A percentile compares a stretch with the other conserved stretches of the same genome.
Evolutionary conservation across 192 early-diverging fungal genomes (phyloP).

Genomic region (Coemansia guatemalensis): DNA sequence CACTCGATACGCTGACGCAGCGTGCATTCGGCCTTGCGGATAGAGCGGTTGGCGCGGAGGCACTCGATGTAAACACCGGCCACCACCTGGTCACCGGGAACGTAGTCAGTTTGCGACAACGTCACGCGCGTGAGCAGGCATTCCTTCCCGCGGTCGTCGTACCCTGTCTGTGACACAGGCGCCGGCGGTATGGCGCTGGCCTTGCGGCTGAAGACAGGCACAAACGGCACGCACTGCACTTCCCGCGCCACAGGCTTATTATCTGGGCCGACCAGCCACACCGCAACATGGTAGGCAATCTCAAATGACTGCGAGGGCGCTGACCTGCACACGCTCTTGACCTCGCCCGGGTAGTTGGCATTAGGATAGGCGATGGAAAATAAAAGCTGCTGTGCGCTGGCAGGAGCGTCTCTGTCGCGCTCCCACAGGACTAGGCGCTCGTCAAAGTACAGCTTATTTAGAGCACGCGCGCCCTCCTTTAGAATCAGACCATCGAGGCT

Average conservation of each 20-base stretch:
- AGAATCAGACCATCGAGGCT: slow-evolving; percentile 21
- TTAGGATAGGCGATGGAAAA: slow-evolving; percentile 41
- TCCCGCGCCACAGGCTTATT: slow-evolving; percentile 2
- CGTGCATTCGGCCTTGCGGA: slow-evolving; percentile 47
- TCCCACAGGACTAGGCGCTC: slow-evolving; percentile 47
- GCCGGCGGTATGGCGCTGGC: slow-evolving; percentile 18
- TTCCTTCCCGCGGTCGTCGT: slow-evolving; percentile 42
- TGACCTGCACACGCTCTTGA: slow-evolving; percentile 25
- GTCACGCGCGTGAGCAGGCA: slow-evolving; percentile 42
- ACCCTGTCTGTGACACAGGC: slow-evolving; percentile 29
- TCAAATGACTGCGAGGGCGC: slow-evolving; percentile 50
- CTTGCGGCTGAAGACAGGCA: slow-evolving; percentile 13
- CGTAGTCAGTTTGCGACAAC: slow-evolving; percentile 45
- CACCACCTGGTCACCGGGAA: slow-evolving; percentile 49
- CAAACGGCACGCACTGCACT: slow-evolving; percentile 22
- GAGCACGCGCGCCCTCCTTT: slow-evolving; percentile 36
- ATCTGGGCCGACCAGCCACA: slow-evolving; percentile 16
- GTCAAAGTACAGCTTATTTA: slow-evolving; percentile 50
- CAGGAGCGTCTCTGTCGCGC: background rate
- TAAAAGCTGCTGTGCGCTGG: background rate
- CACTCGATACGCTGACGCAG: slow-evolving; percentile 50
- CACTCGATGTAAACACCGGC: slow-evolving; percentile 49
- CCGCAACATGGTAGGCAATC: slow-evolving; percentile 42
- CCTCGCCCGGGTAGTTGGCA: slow-evolving; percentile 44
- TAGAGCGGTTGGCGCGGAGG: slow-evolving; percentile 31